Base-by-base conservation (phyloP, 1,284 basidiomycete genomes). In the Rhodotorula sp. region DNA sequence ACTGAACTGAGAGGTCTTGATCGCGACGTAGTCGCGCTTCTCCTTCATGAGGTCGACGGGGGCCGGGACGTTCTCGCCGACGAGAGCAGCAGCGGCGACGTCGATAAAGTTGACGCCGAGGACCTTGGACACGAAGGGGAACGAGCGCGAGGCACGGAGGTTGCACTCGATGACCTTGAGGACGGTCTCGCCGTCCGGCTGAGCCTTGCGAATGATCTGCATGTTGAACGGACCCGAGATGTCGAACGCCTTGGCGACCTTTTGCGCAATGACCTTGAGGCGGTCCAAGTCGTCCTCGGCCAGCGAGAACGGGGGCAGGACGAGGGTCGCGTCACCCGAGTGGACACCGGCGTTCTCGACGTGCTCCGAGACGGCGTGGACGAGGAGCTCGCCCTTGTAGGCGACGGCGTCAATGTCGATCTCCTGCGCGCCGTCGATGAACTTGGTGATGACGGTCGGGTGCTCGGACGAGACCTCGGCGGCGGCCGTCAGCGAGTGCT, bases 141-240 rank as follows among this genome's bases (percentile, higher is more conserved):
- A 99, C 60, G 93, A 97, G 58, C 97, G 89, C 59, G 94, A 97
- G 38, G 97, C 97, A 77, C 97, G 92, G 65, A 99, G 85, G 83
- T 99, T 99, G 83, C 97, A 99, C 83, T 99, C 95, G 76, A 99
- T 99, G 75, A 99, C 95, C 85, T 97, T 99, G 78, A 99, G 87
- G 71, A 87, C 85, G 14, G 90, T 85, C 81, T 63, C 85, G 86
- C 43, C 81, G 19, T 82, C 83, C 38, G 83, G 84, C 15, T 86
- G 81, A 4, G 88, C 86, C 82, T 95, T 93, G 80, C 91, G 89
- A 83, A 99, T 99, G 81, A 99, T 88, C 83, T 99, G 97, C 94
- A 99, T 99, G 83, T 99, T 99, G 88, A 89, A 99, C 10, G 97
- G 97, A 31, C 97, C 95, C 43, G 93, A 95, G 71, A 99, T 98